A percentile compares a stretch with the other conserved stretches of the same genome.
Conservation (phyloP, 2,329 filamentous ascomycete species). For the Apiospora pterosperma region DNA sequence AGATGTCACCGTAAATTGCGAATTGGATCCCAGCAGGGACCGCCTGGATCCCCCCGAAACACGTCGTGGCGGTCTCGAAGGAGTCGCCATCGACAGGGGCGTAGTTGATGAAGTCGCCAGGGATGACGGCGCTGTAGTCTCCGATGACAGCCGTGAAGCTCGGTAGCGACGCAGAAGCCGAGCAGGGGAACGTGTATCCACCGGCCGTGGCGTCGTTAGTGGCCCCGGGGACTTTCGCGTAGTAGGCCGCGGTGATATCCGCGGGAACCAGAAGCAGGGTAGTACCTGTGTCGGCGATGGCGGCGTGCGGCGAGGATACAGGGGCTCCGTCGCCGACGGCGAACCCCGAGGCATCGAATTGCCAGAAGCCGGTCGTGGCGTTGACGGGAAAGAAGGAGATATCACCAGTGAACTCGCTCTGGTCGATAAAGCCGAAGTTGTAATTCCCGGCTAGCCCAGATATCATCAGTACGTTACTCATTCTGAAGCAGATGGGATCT, state of each 20-base stretch:
- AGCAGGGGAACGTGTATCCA: constrained; percentile 62
- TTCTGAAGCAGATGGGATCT: constrained; percentile 57
- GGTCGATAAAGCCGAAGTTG: constrained; percentile 70
- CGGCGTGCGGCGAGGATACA: constrained; percentile 52
- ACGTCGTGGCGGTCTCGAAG: constrained; percentile 20
- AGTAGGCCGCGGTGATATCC: constrained; percentile 56
- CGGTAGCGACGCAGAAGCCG: constrained; percentile 49
- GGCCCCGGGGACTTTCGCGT: constrained; percentile 59
- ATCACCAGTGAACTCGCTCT: constrained; percentile 52
- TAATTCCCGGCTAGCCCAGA: constrained; percentile 51
- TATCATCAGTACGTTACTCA: constrained; percentile 55
- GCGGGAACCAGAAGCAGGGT: constrained; percentile 65
- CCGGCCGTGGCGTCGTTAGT: constrained; percentile 53
- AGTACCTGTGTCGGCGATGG: constrained; percentile 71
- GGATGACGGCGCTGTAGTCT: constrained; percentile 54
- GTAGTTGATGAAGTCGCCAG: constrained; percentile 61
- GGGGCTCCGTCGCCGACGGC: constrained; percentile 55
- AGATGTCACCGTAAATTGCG: constrained; percentile 62
- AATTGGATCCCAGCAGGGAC: constrained; percentile 55
- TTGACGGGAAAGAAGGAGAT: constrained; percentile 61
- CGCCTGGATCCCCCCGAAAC: constrained; percentile 67
- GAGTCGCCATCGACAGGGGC: constrained; percentile 41
- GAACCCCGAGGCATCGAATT: constrained; percentile 55
- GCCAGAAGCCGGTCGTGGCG: constrained; percentile 65
- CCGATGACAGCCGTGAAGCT: constrained; percentile 62